Conservation (phyloP, 2,329 filamentous ascomycete species). For the Furcasterigmium furcatum region DNA sequence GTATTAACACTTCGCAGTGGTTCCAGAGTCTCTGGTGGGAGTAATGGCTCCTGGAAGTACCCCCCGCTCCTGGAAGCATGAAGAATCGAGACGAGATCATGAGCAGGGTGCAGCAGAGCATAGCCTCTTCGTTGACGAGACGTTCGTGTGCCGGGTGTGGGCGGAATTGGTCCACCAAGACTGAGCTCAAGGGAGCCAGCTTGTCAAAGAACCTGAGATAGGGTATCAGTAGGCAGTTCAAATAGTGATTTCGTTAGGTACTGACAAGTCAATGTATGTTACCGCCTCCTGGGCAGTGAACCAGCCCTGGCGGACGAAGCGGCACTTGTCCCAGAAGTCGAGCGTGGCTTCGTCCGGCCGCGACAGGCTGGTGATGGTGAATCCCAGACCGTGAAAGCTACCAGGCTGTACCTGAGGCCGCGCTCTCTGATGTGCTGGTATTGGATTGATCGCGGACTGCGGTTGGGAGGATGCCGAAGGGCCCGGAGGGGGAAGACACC, state of each 20-base stretch:
- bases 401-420: not conserved
- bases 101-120: constrained; percentile 15
- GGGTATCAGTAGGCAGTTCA: too few species aligned
- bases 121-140: constrained; percentile 13
- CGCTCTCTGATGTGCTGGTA: not conserved
- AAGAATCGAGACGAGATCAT: constrained; percentile 16
- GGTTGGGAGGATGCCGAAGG: not conserved
- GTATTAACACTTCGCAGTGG: constrained; percentile 13
- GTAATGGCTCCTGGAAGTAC: constrained; percentile 12
- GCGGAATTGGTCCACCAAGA: constrained; percentile 1
- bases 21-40: constrained; percentile 13
- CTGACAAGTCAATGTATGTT: constrained; percentile 17
- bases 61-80: constrained; percentile 13
- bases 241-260: too few species aligned
- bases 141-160: constrained; percentile 9
- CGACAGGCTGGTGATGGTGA: constrained; percentile 7
- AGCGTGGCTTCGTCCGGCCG: constrained; percentile 13
- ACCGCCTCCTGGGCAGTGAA: constrained; percentile 18
- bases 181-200: not conserved
- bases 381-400: not conserved
- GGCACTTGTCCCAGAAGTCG: constrained; percentile 17
- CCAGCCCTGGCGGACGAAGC: constrained; percentile 17
- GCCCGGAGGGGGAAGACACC: not conserved
- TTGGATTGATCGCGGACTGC: not conserved
- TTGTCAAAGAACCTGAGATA: not conserved